Conservation (phyloP, 192 early-diverging fungal species). For the Linderina pennispora region DNA sequence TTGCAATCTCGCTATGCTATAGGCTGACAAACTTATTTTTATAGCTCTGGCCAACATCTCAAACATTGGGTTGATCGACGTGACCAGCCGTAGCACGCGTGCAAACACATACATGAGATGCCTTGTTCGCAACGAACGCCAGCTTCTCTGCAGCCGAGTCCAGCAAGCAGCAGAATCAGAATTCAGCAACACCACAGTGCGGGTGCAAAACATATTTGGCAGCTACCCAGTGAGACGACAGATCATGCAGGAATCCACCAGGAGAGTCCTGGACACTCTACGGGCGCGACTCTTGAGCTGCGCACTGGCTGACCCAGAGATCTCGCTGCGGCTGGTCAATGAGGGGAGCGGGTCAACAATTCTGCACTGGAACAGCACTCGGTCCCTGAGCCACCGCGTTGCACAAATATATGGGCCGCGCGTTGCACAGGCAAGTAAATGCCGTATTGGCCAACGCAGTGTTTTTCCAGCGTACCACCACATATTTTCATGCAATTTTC, state of each 20-base stretch:
- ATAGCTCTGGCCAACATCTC: constrained; percentile 40
- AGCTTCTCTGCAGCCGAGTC: constrained; percentile 1
- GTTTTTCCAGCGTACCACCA: too few species aligned
- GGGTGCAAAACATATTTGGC: constrained; percentile 23
- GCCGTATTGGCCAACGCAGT: too few species aligned
- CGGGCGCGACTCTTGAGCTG: constrained; percentile 16
- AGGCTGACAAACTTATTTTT: too few species aligned
- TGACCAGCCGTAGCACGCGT: constrained; percentile 6
- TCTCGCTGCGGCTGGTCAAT: constrained; percentile 24
- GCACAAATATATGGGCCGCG: constrained; percentile 24
- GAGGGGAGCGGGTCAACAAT: too few species aligned
- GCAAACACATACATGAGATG: constrained; percentile 4
- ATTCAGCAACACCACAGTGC: constrained; percentile 18
- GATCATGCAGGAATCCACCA: constrained; percentile 8
- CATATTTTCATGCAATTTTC: not conserved
- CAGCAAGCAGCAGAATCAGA: not conserved
- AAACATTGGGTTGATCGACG: constrained; percentile 15
- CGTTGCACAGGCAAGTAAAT: constrained; percentile 6
- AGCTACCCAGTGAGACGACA: constrained; percentile 19
- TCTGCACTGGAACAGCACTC: too few species aligned
- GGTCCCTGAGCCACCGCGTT: constrained; percentile 29
- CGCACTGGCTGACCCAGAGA: constrained; percentile 14
- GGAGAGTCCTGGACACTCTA: constrained; percentile 7
- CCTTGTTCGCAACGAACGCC: constrained; percentile 12
- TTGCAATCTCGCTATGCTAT: too few species aligned